phyloP scores from a whole-genome alignment of 768 basidiomycete genomes.

The Mycena belliarum region DNA sequence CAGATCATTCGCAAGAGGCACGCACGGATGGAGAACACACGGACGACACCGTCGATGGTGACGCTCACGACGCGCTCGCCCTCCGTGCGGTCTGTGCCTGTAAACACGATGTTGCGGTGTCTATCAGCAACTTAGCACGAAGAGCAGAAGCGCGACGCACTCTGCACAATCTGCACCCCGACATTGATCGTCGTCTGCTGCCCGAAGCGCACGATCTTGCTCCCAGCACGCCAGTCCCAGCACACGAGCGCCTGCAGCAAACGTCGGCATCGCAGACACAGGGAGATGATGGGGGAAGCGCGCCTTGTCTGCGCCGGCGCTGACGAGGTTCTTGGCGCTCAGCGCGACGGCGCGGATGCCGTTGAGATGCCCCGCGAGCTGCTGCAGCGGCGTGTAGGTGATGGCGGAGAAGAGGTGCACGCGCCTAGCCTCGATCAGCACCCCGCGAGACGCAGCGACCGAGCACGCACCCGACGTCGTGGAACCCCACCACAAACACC shows the following conservation, averaged over 20 bases:
- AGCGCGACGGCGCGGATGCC: constrained; percentile 90
- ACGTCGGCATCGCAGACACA: too few relatives aligned
- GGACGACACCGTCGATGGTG: constrained; percentile 88
- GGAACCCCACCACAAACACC: constrained; percentile 91
- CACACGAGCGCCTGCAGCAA: constrained; percentile 62
- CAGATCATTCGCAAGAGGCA: too few relatives aligned
- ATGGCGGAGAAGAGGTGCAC: constrained; percentile 87
- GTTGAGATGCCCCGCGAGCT: constrained; percentile 83
- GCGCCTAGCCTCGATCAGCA: constrained; percentile 47
- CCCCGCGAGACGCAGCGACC: not conserved
- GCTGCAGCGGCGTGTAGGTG: constrained; percentile 81
- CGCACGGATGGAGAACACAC: constrained; percentile 90
- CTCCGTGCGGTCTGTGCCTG: constrained; percentile 35
- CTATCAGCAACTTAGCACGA: too few relatives aligned
- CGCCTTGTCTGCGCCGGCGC: constrained; percentile 67
- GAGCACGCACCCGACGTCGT: constrained; percentile 76
- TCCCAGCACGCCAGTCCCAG: constrained; percentile 89
- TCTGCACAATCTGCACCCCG: constrained; percentile 80
- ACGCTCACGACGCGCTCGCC: constrained; percentile 88
- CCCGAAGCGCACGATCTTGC: constrained; percentile 87
- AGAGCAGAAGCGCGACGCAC: constrained; percentile 24
- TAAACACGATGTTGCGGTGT: too few relatives aligned
- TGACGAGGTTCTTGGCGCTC: constrained; percentile 82
- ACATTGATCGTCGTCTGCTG: constrained; percentile 93
- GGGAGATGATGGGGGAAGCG: too few relatives aligned